A percentile compares a stretch with the other conserved stretches of the same genome.
These are phyloP conservation scores for Fusarium agapanthi DNA, from an alignment of 2,329 filamentous ascomycete genomes.

Conservation along the genomic window DNA sequence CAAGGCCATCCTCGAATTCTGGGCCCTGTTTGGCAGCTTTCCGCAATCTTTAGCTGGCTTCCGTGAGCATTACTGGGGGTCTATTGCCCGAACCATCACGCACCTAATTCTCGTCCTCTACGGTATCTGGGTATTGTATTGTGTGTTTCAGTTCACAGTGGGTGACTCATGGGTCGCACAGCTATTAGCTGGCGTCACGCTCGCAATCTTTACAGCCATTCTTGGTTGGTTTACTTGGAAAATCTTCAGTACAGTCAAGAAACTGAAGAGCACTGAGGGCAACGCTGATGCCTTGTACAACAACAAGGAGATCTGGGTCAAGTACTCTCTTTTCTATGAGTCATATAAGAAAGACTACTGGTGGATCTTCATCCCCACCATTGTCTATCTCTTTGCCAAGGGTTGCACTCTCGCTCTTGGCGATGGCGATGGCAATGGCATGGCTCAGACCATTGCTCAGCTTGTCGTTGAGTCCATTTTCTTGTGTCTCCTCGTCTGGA, in stretches of 20 bases:
- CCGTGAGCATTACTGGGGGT: slow-evolving; percentile 95
- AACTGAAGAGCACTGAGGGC: slow-evolving; percentile 79
- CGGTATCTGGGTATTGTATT: slow-evolving; percentile 94
- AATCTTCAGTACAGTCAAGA: slow-evolving; percentile 79
- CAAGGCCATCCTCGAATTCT: slow-evolving; percentile 90
- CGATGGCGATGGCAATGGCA: slow-evolving; percentile 85
- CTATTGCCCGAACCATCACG: slow-evolving; percentile 88
- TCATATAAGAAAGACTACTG: slow-evolving; percentile 93
- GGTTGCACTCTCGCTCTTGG: slow-evolving; percentile 85
- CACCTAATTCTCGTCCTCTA: slow-evolving; percentile 91
- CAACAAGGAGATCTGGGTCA: slow-evolving; percentile 89
- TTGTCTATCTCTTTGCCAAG: slow-evolving; percentile 90
- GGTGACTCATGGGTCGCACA: slow-evolving; percentile 97
- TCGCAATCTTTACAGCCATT: slow-evolving; percentile 81
- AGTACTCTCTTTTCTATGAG: slow-evolving; percentile 98
- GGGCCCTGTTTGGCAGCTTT: slow-evolving; percentile 90
- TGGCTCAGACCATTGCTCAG: slow-evolving; percentile 81
- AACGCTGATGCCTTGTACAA: slow-evolving; percentile 80
- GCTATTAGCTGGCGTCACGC: slow-evolving; percentile 80
- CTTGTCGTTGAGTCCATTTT: slow-evolving; percentile 83
- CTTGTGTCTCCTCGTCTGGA: slow-evolving; percentile 82
- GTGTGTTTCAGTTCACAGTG: slow-evolving; percentile 91
- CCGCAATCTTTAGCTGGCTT: slow-evolving; percentile 82
- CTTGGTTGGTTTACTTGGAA: slow-evolving; percentile 85
- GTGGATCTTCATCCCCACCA: slow-evolving; percentile 94